phyloP scores from a whole-genome alignment of 139 green algal species.

The Yamagishiella unicocca region DNA sequence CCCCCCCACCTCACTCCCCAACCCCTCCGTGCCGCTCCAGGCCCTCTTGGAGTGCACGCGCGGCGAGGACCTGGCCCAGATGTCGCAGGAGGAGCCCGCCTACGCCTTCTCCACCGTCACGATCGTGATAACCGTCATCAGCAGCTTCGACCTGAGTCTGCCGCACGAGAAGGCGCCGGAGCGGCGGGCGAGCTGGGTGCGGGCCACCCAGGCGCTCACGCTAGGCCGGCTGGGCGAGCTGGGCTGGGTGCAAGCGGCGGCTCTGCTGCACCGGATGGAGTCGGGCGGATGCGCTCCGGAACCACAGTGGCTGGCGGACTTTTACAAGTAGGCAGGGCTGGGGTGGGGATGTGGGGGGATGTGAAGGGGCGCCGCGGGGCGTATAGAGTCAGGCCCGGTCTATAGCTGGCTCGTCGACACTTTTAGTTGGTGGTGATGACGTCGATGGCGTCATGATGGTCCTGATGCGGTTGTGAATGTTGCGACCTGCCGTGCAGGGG shows the following conservation, averaged over 20 bases:
- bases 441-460: no score
- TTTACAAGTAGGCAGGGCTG: slow-evolving; percentile 7
- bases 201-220: slow-evolving; percentile 11
- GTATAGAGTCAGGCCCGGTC: no score
- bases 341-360: background rate
- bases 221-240: background rate
- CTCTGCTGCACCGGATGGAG: background rate
- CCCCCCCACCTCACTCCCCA: no score
- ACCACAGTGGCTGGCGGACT: background rate
- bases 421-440: no score
- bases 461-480: no score
- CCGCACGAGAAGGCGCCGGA: background rate
- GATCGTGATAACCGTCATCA: no score
- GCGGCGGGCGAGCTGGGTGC: background rate
- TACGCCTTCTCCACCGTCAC: no score
- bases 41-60: background rate
- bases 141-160: background rate
- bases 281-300: background rate
- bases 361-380: no score
- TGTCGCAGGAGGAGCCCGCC: background rate
- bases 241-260: background rate
- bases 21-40: no score
- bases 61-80: background rate
- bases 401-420: no score
- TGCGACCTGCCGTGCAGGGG: background rate